These are phyloP conservation scores for Chalciporus pseudorubinellus DNA, from an alignment of 768 basidiomycete genomes.

Conservation along the genomic window DNA sequence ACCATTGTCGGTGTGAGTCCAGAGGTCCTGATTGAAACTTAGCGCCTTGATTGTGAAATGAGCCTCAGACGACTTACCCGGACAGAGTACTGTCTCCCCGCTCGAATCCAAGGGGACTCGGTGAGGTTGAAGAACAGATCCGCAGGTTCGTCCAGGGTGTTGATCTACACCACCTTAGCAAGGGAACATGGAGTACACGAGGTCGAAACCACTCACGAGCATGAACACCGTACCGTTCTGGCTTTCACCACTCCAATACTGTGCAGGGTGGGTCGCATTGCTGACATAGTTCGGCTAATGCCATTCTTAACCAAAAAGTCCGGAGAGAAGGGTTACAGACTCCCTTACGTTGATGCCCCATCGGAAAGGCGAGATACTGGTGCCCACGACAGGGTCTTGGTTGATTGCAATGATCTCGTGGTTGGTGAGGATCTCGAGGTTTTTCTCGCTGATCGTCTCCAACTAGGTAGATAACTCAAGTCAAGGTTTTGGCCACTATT, in stretches of 20 bases:
- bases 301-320: neutral
- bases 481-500: constrained; percentile 5
- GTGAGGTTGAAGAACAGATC: constrained; percentile 62
- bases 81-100: constrained; percentile 63
- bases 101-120: constrained; percentile 70
- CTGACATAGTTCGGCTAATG: constrained; percentile 37
- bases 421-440: constrained; percentile 58
- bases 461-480: constrained; percentile 35
- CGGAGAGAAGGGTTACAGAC: neutral
- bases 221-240: constrained; percentile 66
- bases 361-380: constrained; percentile 62
- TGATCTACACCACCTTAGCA: constrained; percentile 43
- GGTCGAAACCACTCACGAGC: constrained; percentile 43
- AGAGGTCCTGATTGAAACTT: constrained; percentile 51
- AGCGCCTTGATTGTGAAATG: neutral
- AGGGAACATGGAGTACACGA: neutral
- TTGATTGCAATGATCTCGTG: constrained; percentile 65
- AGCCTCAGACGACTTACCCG: constrained; percentile 41
- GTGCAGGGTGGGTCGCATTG: constrained; percentile 54
- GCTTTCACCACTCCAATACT: constrained; percentile 68
- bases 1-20: constrained; percentile 70
- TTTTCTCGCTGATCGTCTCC: constrained; percentile 47
- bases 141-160: constrained; percentile 53
- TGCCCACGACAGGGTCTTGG: constrained; percentile 62
- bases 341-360: constrained; percentile 62